Base-by-base conservation (phyloP, 371 early-diverging fungal genomes). In the Circinella umbellata region DNA sequence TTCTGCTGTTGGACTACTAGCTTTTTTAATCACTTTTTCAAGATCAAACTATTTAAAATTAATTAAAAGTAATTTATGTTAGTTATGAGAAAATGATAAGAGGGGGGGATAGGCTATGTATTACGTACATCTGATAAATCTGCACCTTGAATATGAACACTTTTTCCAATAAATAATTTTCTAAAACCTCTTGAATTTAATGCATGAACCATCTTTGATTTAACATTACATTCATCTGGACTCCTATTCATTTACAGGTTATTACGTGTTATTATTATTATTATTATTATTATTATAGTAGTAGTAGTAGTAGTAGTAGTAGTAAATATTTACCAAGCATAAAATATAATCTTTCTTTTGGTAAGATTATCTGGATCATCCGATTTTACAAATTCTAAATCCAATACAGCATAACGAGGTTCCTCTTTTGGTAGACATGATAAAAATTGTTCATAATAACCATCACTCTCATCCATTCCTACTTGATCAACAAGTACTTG, bases 171-270 rank as follows among this genome's bases (percentile, higher is more conserved):
- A 27, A 57, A 57, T 27, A 57, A 34, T 34, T 14, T 18, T 27
- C 57, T 11, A n/a, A 57, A 57, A 0, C 27, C 57, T 27, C 57
- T 20, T 14, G 34, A 34, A 14, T 57, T 57, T 4, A 57, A n/a
- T 34, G 57, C 57, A 57, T 57, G 35, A 10, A 57, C 34, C 57
- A 57, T 57, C 14, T 57, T 57, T 18, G 7, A 6, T 57, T 57
- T 57, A 8, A 57, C 57, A 34, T 27, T n/a, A 27, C 57, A 17
- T 57, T 57, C 57, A 57, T 57, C 57, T 5, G 57, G 57, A 57
- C 57, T 57, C 57, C 57, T 57, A 53, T 53, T 6, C 6, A 18
- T n/a, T n/a, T n/a, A n/a, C n/a, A n/a, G n/a, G n/a, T n/a, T n/a
- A n/a, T n/a, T n/a, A n/a, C n/a, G n/a, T n/a, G n/a, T n/a, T n/a